These are phyloP conservation scores for Ogataea glucozyma DNA, from an alignment of 805 yeast genomes.

Conservation along the genomic window DNA sequence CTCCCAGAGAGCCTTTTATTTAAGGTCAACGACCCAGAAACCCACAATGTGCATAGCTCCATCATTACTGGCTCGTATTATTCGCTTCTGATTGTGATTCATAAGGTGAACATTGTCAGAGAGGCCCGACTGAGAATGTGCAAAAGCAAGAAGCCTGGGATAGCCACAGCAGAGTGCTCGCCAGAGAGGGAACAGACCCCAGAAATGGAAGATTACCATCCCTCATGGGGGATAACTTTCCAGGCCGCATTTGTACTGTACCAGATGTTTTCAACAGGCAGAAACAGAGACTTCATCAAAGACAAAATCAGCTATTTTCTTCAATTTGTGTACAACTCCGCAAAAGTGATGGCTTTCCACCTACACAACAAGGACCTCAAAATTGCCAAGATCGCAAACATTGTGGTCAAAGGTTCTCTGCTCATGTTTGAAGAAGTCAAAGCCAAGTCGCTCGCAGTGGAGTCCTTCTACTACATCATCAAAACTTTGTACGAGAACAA, in stretches of 20 bases:
- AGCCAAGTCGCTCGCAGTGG: conserved; percentile 8
- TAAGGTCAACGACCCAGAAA: conserved; percentile 42
- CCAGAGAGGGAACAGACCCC: not conserved
- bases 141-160: not conserved
- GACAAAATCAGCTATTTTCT: conserved; percentile 38
- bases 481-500: conserved; percentile 14
- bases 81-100: conserved; percentile 64
- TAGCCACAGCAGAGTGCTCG: conserved; percentile 33
- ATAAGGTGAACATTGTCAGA: conserved; percentile 59
- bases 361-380: conserved; percentile 36
- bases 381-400: conserved; percentile 40
- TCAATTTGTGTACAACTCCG: conserved; percentile 38
- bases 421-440: conserved; percentile 11
- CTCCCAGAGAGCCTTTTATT: conserved; percentile 62
- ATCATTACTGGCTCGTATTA: conserved; percentile 66
- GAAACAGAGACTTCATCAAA: conserved; percentile 40
- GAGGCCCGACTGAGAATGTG: conserved; percentile 16
- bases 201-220: conserved; percentile 49
- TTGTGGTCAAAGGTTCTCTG: conserved; percentile 31
- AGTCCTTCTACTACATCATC: conserved; percentile 15
- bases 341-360: conserved; percentile 67
- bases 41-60: conserved; percentile 50
- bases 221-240: conserved; percentile 80
- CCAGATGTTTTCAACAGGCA: conserved; percentile 58
- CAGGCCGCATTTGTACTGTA: conserved; percentile 78